Evolutionary conservation across 306 rosid genomes (phyloP), one percentile per base, ranked within the genome.

Genomic region (Pachyrhizus erosus): DNA sequence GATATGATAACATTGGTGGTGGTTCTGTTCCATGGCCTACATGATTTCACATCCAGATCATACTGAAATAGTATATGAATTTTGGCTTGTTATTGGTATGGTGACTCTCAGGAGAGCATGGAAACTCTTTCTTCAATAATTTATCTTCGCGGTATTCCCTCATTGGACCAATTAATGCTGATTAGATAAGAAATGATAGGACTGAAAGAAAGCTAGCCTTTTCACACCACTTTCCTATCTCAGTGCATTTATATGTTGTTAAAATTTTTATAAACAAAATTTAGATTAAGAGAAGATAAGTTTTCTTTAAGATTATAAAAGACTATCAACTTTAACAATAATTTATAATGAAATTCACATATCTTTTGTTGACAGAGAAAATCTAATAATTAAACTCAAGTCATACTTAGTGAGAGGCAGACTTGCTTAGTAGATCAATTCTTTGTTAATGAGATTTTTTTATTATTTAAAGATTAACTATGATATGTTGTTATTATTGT

Each of bases 31-130:
- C 31, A 1, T 74, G 79, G 23, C 79, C 68, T 74, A 74, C 74
- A 67, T 43, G n/a, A 24, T 46, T 29, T 45, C 60, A 51, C 66
- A 81, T 21, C 48, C 39, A 80, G 62, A 51, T 74, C 31, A 79
- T 7, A 39, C 24, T n/a, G 0, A 70, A 49, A 73, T 43, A 51
- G 20, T 48, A 73, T 39, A 52, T 34, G 68, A 73, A 48, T 18
- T 74, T 81, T 81, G 84, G 33, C 52, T 62, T 46, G 77, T 26
- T 79, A 27, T 31, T 43, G 34, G 18, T 65, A 26, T 23, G 1
- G 5, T 58, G 34, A 58, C 15, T 58, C 14, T 8, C 27, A 52
- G 7, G 12, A 21, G 27, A 23, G 13, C 9, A 51, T 20, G 54
- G 9, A 1, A 23, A 29, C 26, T 18, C 37, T 55, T 33, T n/a